Conservation (phyloP, 768 basidiomycete genomes). For the Tricholoma flavovirens region DNA sequence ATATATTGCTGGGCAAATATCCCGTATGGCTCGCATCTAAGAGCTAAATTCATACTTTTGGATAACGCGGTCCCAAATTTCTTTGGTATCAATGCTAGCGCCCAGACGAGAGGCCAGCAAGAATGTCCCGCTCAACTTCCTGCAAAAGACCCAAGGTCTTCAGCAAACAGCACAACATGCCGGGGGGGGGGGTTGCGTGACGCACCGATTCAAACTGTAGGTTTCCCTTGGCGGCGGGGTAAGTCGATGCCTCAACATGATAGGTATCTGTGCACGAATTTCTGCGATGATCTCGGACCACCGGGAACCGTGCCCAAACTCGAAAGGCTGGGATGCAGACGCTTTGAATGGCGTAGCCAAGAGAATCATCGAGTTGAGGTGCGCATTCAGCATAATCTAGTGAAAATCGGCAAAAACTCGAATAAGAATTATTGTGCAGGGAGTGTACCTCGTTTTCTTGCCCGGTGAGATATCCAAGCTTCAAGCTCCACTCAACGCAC, state of each 20-base stretch:
- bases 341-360: slow-evolving; percentile 81
- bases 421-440: not conserved
- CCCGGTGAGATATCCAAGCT: slow-evolving; percentile 87
- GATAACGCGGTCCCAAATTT: slow-evolving; percentile 70
- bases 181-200: no score
- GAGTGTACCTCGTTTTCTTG: slow-evolving; percentile 68
- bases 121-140: slow-evolving; percentile 81
- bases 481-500: slow-evolving; percentile 70
- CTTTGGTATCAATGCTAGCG: slow-evolving; percentile 67
- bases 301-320: slow-evolving; percentile 61
- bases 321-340: slow-evolving; percentile 61
- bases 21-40: slow-evolving; percentile 1
- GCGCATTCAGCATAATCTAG: slow-evolving; percentile 82
- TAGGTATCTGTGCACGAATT: slow-evolving; percentile 78
- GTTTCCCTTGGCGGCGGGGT: slow-evolving; percentile 94
- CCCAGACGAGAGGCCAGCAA: slow-evolving; percentile 70
- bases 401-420: not conserved
- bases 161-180: not conserved
- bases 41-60: slow-evolving; percentile 32
- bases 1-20: not conserved
- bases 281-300: slow-evolving; percentile 72
- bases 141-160: slow-evolving; percentile 18
- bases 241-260: slow-evolving; percentile 83
- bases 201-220: slow-evolving; percentile 85
- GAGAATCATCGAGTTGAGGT: slow-evolving; percentile 75